phyloP scores from a whole-genome alignment of 1,284 basidiomycete species.

The Stereum hirsutum region DNA sequence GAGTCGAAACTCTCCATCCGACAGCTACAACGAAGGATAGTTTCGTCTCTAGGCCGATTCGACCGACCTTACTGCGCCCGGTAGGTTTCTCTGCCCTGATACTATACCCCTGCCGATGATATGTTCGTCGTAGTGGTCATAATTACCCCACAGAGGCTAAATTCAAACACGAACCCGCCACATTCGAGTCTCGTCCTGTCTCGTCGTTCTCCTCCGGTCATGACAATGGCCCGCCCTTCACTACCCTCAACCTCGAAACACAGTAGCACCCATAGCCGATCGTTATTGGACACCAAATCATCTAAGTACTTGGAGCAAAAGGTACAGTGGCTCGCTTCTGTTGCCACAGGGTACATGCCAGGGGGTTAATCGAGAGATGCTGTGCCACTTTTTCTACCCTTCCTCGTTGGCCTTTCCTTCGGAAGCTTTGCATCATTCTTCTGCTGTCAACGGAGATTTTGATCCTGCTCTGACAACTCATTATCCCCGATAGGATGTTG shows the following conservation, averaged over 20 bases:
- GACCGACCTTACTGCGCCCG: too few relatives aligned
- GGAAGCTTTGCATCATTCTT: too few relatives aligned
- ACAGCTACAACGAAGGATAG: too few relatives aligned
- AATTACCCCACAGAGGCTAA: neutral
- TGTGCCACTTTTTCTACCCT: too few relatives aligned
- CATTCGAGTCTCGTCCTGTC: neutral
- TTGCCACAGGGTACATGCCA: conserved; percentile 4
- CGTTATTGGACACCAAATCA: neutral
- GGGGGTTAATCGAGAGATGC: too few relatives aligned
- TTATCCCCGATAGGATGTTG: conserved; percentile 24
- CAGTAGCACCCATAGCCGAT: neutral
- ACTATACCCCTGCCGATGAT: too few relatives aligned
- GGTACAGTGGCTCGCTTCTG: conserved; percentile 2
- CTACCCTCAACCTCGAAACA: neutral
- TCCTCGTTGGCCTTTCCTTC: too few relatives aligned
- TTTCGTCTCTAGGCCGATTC: too few relatives aligned
- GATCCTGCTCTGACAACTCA: conserved; percentile 8
- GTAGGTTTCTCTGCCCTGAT: too few relatives aligned
- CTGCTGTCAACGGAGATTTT: conserved; percentile 1
- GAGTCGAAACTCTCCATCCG: too few relatives aligned
- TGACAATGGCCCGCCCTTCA: neutral
- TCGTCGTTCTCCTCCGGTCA: neutral
- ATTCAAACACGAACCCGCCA: neutral
- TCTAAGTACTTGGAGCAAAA: conserved; percentile 4
- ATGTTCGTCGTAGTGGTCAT: neutral